Conservation (phyloP, 2,329 filamentous ascomycete species). For the Alternaria triticimaculans region DNA sequence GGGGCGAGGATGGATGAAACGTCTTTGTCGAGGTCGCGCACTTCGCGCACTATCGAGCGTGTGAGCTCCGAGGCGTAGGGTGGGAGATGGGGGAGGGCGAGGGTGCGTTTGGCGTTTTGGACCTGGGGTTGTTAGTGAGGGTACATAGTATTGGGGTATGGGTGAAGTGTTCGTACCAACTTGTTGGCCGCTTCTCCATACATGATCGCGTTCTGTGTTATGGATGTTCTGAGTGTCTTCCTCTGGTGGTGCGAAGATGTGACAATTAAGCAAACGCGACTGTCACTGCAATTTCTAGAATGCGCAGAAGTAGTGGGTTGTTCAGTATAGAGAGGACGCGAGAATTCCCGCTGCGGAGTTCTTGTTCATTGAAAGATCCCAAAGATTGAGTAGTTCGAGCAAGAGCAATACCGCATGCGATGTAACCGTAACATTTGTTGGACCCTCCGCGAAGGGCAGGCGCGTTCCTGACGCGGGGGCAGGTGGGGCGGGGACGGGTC, state of each 20-base stretch:
- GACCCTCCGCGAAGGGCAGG: conserved; percentile 9
- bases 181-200: conserved; percentile 89
- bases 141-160: no score
- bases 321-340: no score
- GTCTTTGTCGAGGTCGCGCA: conserved; percentile 90
- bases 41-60: conserved; percentile 85
- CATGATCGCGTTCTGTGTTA: conserved; percentile 58
- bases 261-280: neutral
- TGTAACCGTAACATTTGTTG: conserved; percentile 8
- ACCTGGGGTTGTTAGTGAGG: conserved; percentile 62
- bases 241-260: neutral
- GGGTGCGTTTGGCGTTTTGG: conserved; percentile 93
- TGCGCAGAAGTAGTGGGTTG: no score
- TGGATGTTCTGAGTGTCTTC: no score
- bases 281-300: neutral
- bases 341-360: no score
- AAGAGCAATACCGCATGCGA: neutral
- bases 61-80: conserved; percentile 93
- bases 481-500: conserved; percentile 19
- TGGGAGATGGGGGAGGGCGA: conserved; percentile 83
- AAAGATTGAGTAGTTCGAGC: neutral
- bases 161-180: conserved; percentile 60
- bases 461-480: conserved; percentile 25
- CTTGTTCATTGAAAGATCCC: no score
- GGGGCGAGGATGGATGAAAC: conserved; percentile 79